phyloP scores from a whole-genome alignment of 371 early-diverging fungal genomes.

The Mucor irregularis region DNA sequence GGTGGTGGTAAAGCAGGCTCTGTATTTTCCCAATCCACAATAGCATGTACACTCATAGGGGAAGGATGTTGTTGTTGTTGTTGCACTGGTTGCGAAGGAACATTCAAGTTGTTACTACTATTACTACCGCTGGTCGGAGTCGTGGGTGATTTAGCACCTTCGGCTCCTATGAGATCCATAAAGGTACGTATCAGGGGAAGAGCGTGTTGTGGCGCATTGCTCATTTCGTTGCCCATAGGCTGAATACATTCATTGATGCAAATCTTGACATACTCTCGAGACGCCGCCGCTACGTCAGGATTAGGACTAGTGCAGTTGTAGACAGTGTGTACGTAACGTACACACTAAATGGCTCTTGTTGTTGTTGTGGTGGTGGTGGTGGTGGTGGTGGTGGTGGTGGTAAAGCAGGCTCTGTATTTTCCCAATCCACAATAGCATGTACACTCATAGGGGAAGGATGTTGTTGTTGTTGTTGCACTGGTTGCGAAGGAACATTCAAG shows the following conservation, averaged over 20 bases:
- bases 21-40: slow-evolving; percentile 17
- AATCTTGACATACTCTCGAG: slow-evolving; percentile 20
- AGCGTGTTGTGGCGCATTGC: slow-evolving; percentile 8
- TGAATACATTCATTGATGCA: slow-evolving; percentile 28
- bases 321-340: no score
- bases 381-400: no score
- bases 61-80: slow-evolving; percentile 1
- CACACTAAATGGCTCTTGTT: no score
- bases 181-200: slow-evolving; percentile 16
- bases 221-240: slow-evolving; percentile 15
- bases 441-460: no score
- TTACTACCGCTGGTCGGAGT: neutral
- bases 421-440: neutral
- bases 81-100: neutral
- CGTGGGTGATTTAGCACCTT: neutral
- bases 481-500: no score
- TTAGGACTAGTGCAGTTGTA: slow-evolving; percentile 25
- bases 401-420: neutral
- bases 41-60: slow-evolving; percentile 33
- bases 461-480: neutral
- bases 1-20: neutral
- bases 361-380: no score
- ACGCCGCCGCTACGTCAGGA: slow-evolving; percentile 16
- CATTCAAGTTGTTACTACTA: no score
- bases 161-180: slow-evolving; percentile 20